Base-by-base conservation (phyloP, 2,329 filamentous ascomycete species). In the Ophiocordyceps sinensis region DNA sequence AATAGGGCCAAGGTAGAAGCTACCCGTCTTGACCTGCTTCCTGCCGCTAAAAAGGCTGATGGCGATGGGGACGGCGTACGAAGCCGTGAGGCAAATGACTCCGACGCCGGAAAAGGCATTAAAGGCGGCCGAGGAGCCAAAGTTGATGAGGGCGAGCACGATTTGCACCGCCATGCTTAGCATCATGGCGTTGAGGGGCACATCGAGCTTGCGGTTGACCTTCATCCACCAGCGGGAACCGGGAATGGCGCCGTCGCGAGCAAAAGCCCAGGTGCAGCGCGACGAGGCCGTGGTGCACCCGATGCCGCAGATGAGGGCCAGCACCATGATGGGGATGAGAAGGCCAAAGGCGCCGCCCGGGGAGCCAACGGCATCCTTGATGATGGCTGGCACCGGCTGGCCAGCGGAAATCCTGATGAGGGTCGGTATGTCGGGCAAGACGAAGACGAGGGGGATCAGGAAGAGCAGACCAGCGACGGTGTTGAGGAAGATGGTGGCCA, bases 81-180 rank as follows among this genome's bases (percentile, higher is more conserved):
- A 85, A 4, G 78, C 77, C 0, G 77, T 81, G 0, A 88, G 70
- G 48, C 82, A 86, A 54, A 88, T 86, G 5, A 82, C 87, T 1
- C 82, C 83, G 1, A 86, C 82, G 23, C 82, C 82, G 0, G 82
- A 87, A 59, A 88, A 87, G 11, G 77, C 79, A 64, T 81, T 82
- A 64, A 88, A 88, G 0, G 84, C 84, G 0, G 82, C 80, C 0
- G 75, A 73, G 1, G 78, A 83, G 10, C 84, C 84, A 48, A 88
- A 85, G 63, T 85, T 88, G 58, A 88, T 86, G 48, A 83, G 68
- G 0, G 82, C 83, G 1, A 88, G 68, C 11, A 87, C 62, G 48
- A 76, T 82, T 56, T 84, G 77, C 34, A 88, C 74, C 0, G 68
- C 53, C 0, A 81, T 79, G 0, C 81, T 85, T 2, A 88, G 66